Conservation (phyloP, 2,329 filamentous ascomycete species). For the Trichophyton schoenleinii region DNA sequence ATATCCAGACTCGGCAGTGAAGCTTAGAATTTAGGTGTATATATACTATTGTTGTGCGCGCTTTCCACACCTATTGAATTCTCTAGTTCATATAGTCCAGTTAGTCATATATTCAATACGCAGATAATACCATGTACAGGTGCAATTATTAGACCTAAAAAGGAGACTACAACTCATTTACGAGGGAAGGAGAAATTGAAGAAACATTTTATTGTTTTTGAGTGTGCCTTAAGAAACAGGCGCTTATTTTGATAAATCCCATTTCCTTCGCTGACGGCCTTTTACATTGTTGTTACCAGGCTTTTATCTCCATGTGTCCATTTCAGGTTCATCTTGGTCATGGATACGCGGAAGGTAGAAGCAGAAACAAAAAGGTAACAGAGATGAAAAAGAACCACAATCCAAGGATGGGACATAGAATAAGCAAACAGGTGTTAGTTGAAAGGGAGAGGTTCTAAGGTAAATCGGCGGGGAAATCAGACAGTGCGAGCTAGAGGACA, state of each 20-base stretch:
- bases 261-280: conserved; percentile 2
- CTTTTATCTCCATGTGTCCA: not conserved
- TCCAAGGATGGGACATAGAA: conserved; percentile 7
- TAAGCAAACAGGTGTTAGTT: conserved; percentile 4
- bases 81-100: too few relatives aligned
- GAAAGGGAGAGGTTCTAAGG: not conserved
- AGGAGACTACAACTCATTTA: not conserved
- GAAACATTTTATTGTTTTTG: conserved; percentile 6
- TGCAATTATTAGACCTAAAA: not conserved
- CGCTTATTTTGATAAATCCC: conserved; percentile 10
- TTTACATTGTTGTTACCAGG: not conserved
- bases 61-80: too few relatives aligned
- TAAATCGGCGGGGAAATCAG: conserved; percentile 5
- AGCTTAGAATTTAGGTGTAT: too few relatives aligned
- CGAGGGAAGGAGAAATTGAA: not conserved
- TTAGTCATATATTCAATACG: too few relatives aligned
- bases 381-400: not conserved
- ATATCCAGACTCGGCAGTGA: too few relatives aligned
- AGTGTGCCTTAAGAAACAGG: conserved; percentile 15
- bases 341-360: not conserved
- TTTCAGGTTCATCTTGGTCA: not conserved
- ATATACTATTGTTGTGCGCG: too few relatives aligned
- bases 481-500: not conserved
- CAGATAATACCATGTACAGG: too few relatives aligned
- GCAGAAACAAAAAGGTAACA: not conserved